Conservation (phyloP, 1,139 yeast genomes). For the Diutina neorugosa region DNA sequence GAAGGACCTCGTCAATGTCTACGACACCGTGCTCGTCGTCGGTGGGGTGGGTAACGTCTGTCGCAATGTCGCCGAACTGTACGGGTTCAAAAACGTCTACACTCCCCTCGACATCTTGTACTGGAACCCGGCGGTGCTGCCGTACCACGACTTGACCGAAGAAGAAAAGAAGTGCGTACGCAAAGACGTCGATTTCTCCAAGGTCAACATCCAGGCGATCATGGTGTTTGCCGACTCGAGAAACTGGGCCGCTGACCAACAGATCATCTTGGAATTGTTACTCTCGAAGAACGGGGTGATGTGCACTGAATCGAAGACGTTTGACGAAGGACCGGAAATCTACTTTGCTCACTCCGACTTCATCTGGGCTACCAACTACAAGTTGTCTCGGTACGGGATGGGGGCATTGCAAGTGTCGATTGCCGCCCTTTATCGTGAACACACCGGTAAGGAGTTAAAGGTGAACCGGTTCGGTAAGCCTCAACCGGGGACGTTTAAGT, state of each 20-base stretch:
- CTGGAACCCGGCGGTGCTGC: slow-evolving; percentile 80
- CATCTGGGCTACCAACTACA: slow-evolving; percentile 81
- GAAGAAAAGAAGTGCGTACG: slow-evolving; percentile 48
- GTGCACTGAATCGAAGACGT: slow-evolving; percentile 65
- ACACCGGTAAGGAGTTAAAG: slow-evolving; percentile 65
- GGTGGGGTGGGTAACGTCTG: slow-evolving; percentile 84
- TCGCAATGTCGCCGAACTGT: slow-evolving; percentile 62
- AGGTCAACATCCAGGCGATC: slow-evolving; percentile 54
- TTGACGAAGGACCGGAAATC: slow-evolving; percentile 67
- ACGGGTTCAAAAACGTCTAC: slow-evolving; percentile 65
- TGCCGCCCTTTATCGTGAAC: slow-evolving; percentile 71
- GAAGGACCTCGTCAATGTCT: slow-evolving; percentile 58
- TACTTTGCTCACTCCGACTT: slow-evolving; percentile 84
- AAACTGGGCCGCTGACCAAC: slow-evolving; percentile 88
- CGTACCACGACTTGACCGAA: slow-evolving; percentile 63
- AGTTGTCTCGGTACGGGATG: slow-evolving; percentile 74
- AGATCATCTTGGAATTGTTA: slow-evolving; percentile 66
- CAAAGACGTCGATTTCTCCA: slow-evolving; percentile 49
- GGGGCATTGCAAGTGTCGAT: slow-evolving; percentile 81
- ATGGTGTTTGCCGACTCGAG: slow-evolving; percentile 74
- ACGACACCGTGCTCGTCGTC: slow-evolving; percentile 65
- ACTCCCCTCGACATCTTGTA: slow-evolving; percentile 72
- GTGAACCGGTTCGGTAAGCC: slow-evolving; percentile 80
- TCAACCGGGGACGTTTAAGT: slow-evolving; percentile 71
- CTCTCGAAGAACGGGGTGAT: slow-evolving; percentile 66